Evolutionary conservation across 495 filamentous ascomycete genomes (phyloP).

Genomic region (Aspergillus asperescens): DNA sequence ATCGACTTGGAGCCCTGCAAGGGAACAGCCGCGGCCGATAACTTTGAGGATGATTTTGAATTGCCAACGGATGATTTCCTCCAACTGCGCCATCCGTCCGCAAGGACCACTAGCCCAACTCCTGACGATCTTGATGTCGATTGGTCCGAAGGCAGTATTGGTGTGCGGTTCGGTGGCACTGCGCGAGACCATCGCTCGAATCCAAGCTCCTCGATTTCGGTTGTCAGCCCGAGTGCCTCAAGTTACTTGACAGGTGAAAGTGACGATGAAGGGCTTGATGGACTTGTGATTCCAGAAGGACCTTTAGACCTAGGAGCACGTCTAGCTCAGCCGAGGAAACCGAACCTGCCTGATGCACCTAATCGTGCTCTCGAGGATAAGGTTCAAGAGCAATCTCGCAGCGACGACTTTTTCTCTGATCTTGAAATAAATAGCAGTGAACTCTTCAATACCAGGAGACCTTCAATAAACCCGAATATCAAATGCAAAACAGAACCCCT

Average conservation of each 20-base stretch:
- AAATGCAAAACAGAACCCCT: conserved; percentile 70
- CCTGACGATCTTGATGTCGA: conserved; percentile 75
- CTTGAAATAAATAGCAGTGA: conserved; percentile 83
- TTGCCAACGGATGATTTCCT: conserved; percentile 57
- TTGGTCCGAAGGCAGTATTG: conserved; percentile 89
- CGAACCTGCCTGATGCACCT: conserved; percentile 37
- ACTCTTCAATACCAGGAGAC: conserved; percentile 70
- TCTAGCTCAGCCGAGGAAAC: conserved; percentile 62
- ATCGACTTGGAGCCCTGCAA: conserved; percentile 19
- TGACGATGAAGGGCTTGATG: conserved; percentile 85
- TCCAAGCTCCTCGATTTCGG: conserved; percentile 79
- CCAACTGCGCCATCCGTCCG: conserved; percentile 53
- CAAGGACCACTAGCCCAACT: conserved; percentile 50
- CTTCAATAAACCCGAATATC: conserved; percentile 87
- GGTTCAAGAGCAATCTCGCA: conserved; percentile 34
- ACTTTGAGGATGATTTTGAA: conserved; percentile 75
- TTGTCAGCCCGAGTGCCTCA: conserved; percentile 83
- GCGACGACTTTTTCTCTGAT: conserved; percentile 81
- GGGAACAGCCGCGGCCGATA: conserved; percentile 47
- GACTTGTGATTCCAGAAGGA: conserved; percentile 75
- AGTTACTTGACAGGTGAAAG: conserved; percentile 90
- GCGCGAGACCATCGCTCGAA: conserved; percentile 67
- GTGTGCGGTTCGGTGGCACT: conserved; percentile 82
- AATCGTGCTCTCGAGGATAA: conserved; percentile 29
- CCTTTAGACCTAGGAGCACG: conserved; percentile 74